phyloP scores from a whole-genome alignment of 2,329 filamentous ascomycete genomes.

The Curvularia lunata region DNA sequence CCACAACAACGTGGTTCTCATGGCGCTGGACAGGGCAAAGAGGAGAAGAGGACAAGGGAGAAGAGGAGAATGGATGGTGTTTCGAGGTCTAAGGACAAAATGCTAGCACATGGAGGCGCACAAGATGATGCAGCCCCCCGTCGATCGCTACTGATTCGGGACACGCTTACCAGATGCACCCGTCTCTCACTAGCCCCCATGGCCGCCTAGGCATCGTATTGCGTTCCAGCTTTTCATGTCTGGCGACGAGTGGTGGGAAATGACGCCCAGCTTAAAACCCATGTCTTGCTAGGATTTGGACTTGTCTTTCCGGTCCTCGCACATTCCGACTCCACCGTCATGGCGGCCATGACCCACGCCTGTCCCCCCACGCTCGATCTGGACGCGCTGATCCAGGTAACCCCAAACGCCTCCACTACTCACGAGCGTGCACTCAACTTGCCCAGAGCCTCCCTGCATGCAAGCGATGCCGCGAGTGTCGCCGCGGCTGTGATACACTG shows the following conservation, averaged over 20 bases:
- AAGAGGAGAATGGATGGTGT: constrained; percentile 13
- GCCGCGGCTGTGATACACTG: constrained; percentile 46
- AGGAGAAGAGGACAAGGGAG: constrained; percentile 8
- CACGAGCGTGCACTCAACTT: constrained; percentile 15
- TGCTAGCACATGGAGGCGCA: constrained; percentile 14
- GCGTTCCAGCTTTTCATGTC: constrained; percentile 6
- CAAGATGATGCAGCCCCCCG: constrained; percentile 22
- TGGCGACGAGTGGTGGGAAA: constrained; percentile 2
- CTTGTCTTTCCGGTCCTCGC: neutral
- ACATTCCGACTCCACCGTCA: constrained; percentile 10
- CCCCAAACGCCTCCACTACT: constrained; percentile 8
- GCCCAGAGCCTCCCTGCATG: constrained; percentile 42
- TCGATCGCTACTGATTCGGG: constrained; percentile 23
- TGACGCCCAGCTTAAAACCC: neutral
- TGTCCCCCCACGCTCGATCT: constrained; percentile 26
- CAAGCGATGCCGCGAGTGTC: constrained; percentile 46
- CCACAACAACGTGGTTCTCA: constrained; percentile 27
- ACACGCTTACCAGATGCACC: constrained; percentile 27
- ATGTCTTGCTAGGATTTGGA: constrained; percentile 4
- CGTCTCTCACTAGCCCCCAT: constrained; percentile 14
- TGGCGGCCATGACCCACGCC: constrained; percentile 25
- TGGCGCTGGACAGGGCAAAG: constrained; percentile 20
- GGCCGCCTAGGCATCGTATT: constrained; percentile 8
- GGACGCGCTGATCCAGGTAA: constrained; percentile 34
- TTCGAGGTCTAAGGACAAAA: constrained; percentile 13